Base-by-base conservation (phyloP, 306 rosid genomes). In the Fagus crenata region DNA sequence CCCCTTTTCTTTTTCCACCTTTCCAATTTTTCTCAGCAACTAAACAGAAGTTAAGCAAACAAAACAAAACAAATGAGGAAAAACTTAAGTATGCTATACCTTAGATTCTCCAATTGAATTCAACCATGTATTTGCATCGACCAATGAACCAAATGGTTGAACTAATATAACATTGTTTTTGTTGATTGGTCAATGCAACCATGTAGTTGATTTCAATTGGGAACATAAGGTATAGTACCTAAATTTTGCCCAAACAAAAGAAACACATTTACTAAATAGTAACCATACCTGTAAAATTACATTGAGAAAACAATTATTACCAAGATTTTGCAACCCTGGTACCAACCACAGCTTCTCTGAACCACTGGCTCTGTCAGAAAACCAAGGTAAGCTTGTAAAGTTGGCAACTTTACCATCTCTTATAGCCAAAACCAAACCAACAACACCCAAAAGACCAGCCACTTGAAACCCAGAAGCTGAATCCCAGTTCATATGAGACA, bases 291-390 rank as follows among this genome's bases (percentile, higher is more conserved):
- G 97, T 74, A 95, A 83, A 87, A 95, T 87, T 6, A 92, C 97
- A 77, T 95, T 90, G 43, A 95, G 89, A 63, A 89, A 95, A 37
- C 97, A 95, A 86, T 92, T 95, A 73, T 89, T 95, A 15, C 81
- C 88, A 22, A 92, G 91, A 71, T 95, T 95, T 33, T 87, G 93
- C 85, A 95, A 85, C 2, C 98, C 97, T 2, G 97, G 97, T 15
- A 92, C 82, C 53, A 74, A 74, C 11, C 60, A 46, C 53, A 77
- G 60, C 4, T 84, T 83, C 77, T 84, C 73, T 3, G 63, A 28
- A 61, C 54, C 42, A 80, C 46, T 49, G 36, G 76, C 36, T 32
- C 46, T 28, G 28, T 32, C 72, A 36, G 63, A 78, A 5, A 77
- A 54, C 90, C 91, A 90, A 1, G 82, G 74, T 5, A 84, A 76